Percentiles rank a stretch among this genome's conserved stretches.
Conservation (phyloP, 352 stramenopile genomes). For the Phytophthora citricola region DNA sequence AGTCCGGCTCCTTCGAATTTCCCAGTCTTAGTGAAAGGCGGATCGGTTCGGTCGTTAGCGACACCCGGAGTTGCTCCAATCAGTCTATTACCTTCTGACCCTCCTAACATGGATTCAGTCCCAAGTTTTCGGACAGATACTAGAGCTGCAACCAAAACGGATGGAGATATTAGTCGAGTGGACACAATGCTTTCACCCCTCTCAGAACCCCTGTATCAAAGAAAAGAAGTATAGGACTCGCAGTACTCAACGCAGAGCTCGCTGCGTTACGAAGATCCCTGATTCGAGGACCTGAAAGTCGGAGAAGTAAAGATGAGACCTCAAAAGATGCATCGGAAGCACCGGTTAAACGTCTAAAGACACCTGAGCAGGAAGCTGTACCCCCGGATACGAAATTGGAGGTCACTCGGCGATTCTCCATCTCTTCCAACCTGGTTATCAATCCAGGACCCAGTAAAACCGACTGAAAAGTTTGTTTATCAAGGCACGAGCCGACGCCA, state of each 20-base stretch:
- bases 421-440: slow-evolving; percentile 20
- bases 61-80: slow-evolving; percentile 16
- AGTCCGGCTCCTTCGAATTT: slow-evolving; percentile 16
- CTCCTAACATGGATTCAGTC: slow-evolving; percentile 6
- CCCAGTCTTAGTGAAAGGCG: slow-evolving; percentile 6
- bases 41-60: slow-evolving; percentile 4
- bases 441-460: slow-evolving; percentile 9
- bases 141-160: slow-evolving; percentile 10
- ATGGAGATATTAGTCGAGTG: slow-evolving; percentile 15
- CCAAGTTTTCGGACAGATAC: slow-evolving; percentile 25
- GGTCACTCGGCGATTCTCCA: slow-evolving; percentile 49
- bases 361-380: slow-evolving; percentile 3
- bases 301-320: slow-evolving; percentile 20
- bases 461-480: slow-evolving; percentile 38
- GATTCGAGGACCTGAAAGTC: slow-evolving; percentile 20
- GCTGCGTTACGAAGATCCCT: slow-evolving; percentile 21
- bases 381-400: slow-evolving; percentile 25
- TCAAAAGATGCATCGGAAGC: slow-evolving; percentile 9
- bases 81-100: slow-evolving; percentile 19
- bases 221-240: slow-evolving; percentile 37
- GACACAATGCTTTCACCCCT: slow-evolving; percentile 5
- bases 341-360: background rate
- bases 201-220: slow-evolving; percentile 16
- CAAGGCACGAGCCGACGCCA: slow-evolving; percentile 22
- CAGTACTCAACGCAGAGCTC: slow-evolving; percentile 32